Percentiles rank a stretch among this genome's conserved stretches.
Evolutionary conservation across 768 basidiomycete species (phyloP).

Genomic region (Gymnopilus dilepis): DNA sequence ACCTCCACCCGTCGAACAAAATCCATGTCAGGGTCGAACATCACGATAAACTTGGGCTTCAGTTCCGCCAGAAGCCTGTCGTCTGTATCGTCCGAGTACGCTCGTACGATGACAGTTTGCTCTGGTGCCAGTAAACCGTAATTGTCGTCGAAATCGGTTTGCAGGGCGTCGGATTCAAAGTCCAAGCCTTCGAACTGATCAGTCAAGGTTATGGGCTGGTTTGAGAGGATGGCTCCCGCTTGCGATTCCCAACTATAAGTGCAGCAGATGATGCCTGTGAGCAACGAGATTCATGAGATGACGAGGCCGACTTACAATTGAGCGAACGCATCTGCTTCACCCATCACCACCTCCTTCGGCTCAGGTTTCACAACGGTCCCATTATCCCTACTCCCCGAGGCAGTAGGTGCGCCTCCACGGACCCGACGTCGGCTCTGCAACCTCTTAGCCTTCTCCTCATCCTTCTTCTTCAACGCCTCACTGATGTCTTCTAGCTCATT

Average conservation of each 20-base stretch:
- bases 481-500: constrained; percentile 50
- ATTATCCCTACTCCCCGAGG: constrained; percentile 21
- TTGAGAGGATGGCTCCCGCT: constrained; percentile 23
- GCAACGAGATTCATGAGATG: neutral
- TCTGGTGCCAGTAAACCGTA: constrained; percentile 83
- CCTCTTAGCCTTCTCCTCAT: constrained; percentile 63
- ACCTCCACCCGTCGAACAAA: constrained; percentile 94
- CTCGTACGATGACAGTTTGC: constrained; percentile 83
- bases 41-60: constrained; percentile 89
- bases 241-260: constrained; percentile 44
- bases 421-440: constrained; percentile 71
- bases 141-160: constrained; percentile 42
- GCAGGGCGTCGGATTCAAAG: constrained; percentile 10
- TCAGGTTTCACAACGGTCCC: constrained; percentile 23
- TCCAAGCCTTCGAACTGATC: constrained; percentile 29
- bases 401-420: constrained; percentile 69
- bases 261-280: neutral
- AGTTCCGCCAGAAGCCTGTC: constrained; percentile 88
- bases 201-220: constrained; percentile 26
- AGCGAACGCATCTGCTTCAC: constrained; percentile 58
- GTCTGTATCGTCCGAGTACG: constrained; percentile 92
- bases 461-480: constrained; percentile 81
- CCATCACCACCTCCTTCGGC: constrained; percentile 32
- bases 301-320: constrained; percentile 53
- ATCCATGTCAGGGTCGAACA: constrained; percentile 92